Evolutionary conservation across 495 filamentous ascomycete genomes (phyloP), one percentile per base, ranked within the genome.

Genomic region (Penicillium cinerascens): DNA sequence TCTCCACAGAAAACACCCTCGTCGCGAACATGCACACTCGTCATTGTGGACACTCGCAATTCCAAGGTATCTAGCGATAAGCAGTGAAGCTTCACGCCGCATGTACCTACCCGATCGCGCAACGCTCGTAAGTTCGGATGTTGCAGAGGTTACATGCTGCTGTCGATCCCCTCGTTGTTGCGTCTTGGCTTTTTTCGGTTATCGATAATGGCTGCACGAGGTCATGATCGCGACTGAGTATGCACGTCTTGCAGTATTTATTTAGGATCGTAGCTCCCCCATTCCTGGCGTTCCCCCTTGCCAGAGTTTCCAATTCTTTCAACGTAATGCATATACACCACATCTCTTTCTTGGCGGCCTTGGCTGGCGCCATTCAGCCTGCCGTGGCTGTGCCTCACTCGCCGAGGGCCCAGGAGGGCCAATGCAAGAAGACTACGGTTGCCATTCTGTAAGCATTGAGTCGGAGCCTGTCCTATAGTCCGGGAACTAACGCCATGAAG

Each of bases 391-490:
- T 63, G 55, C 58, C 60, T 21, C 63, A 58, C 42, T 49, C 50
- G 38, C 33, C 46, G 4, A 51, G 39, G 6, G 35, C 39, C 3
- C 43, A 59, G 20, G 59, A 65, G 41, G 56, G 47, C 15, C 57
- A 54, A 27, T 77, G 74, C 51, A 64, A 65, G 44, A 70, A 68
- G 42, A 73, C 74, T 2, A 69, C 60, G 16, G 71, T 76, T 47
- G 71, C 64, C 1, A 70, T 77, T 25, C 35, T 70, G 64, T 70
- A 59, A 49, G 66, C 11, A 27, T 21, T 33, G 35, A 16, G 39
- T 33, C 11, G 23, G 10, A 27, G 35, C 15, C 2, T 41, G 22
- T 15, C 46, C n/a, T 6, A 10, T 23, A 39, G 20, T 59, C 63
- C 17, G 60, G 3, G 4, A 33, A 13, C 8, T 33, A 15, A 33